Evolutionary conservation across 2,329 filamentous ascomycete genomes (phyloP), one percentile per base, ranked within the genome.

Genomic region (Dothideomycetes sp.): DNA sequence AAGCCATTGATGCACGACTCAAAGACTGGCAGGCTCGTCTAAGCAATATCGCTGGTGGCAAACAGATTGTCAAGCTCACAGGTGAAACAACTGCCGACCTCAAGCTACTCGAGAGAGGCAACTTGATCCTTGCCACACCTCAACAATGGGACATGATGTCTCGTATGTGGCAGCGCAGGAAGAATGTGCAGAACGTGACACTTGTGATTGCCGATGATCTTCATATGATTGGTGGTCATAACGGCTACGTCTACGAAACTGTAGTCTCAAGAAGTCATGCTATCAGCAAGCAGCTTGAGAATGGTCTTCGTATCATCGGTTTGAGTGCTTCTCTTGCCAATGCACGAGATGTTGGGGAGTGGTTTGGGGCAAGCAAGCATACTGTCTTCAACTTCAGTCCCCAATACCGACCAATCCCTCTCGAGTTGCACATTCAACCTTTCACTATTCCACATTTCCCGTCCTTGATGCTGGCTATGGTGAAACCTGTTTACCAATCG

Each of bases 371-470:
- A 6, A 94, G 80, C 61, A 96, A 95, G 68, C 91, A 98, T 59
- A 94, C 91, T 34, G 94, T 94, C 49, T 98, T 89, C 72, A 98
- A 98, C 66, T 98, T 98, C 68, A 94, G 86, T 53, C 91, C 91
- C 2, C 82, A 89, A 55, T 80, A 89, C 46, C 81, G 93, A 43
- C 83, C 87, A 1, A 78, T 95, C 13, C 88, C 89, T 16, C 68
- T 98, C 22, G 89, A 96, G 60, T 75, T 98, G 43, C 87, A 95
- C 58, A 82, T 98, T 33, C 91, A 98, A 62, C 89, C 88, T 1
- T 98, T 91, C 65, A 84, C 81, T 19, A 94, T 94, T 45, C 87
- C 93, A 33, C 93, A 98, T 58, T 95, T 94, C 67, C 93, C 91
- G 4, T 96, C 91, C 9, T 73, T 98, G 28, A 98, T 98, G 91